Percentiles rank a stretch among this genome's conserved stretches.
These are phyloP conservation scores for Wickerhamomyces ciferrii DNA, from an alignment of 805 yeast species.

Conservation along the genomic window DNA sequence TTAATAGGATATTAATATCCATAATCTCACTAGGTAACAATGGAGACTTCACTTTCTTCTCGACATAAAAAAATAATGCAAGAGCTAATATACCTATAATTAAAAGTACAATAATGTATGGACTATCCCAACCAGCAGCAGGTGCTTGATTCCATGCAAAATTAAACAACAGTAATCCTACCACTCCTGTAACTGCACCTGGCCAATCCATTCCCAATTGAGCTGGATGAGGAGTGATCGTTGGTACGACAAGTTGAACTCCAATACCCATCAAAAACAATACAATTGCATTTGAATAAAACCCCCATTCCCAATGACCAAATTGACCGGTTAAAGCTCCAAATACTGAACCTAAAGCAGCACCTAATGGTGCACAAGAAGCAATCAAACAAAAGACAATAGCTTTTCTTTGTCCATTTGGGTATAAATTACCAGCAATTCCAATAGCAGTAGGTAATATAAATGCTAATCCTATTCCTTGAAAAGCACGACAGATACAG, in stretches of 20 bases:
- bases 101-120: slow-evolving; percentile 47
- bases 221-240: slow-evolving; percentile 12
- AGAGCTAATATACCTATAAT: slow-evolving; percentile 38
- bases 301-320: slow-evolving; percentile 48
- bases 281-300: slow-evolving; percentile 34
- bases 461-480: slow-evolving; percentile 59
- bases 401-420: slow-evolving; percentile 44
- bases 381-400: slow-evolving; percentile 50
- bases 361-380: slow-evolving; percentile 59
- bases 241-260: slow-evolving; percentile 30
- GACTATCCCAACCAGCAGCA: slow-evolving; percentile 50
- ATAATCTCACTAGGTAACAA: slow-evolving; percentile 34
- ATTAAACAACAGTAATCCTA: slow-evolving; percentile 57
- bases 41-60: slow-evolving; percentile 36
- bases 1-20: slow-evolving; percentile 27
- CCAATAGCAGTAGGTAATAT: slow-evolving; percentile 58
- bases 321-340: slow-evolving; percentile 40
- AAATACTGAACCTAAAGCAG: slow-evolving; percentile 46
- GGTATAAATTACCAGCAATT: slow-evolving; percentile 40
- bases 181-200: slow-evolving; percentile 54
- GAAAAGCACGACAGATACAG: slow-evolving; percentile 49
- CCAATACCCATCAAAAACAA: slow-evolving; percentile 24
- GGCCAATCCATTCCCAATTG: slow-evolving; percentile 36
- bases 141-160: slow-evolving; percentile 78
- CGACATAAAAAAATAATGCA: slow-evolving; percentile 37